phyloP scores from a whole-genome alignment of 345 rosid species.

The Salix suchowensis region DNA sequence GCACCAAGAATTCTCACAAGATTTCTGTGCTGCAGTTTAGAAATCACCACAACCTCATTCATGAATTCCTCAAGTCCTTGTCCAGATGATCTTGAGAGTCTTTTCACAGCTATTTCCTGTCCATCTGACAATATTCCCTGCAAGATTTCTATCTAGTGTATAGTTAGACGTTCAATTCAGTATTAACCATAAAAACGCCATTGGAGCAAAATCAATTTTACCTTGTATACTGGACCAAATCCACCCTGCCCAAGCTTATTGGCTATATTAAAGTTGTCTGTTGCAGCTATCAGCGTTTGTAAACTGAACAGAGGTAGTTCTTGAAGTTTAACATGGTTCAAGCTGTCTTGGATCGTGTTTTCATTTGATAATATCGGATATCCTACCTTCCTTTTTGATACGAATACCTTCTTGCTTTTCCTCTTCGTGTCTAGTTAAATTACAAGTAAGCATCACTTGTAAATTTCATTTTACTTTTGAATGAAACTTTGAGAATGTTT shows the following conservation, averaged over 20 bases:
- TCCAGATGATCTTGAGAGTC: slow-evolving; percentile 25
- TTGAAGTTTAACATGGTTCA: slow-evolving; percentile 8
- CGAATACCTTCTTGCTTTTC: no score
- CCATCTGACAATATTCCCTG: slow-evolving; percentile 28
- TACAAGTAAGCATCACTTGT: no score
- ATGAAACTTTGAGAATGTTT: no score
- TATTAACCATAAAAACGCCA: neutral
- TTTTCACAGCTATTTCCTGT: slow-evolving; percentile 36
- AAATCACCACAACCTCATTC: slow-evolving; percentile 38
- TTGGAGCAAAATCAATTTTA: neutral
- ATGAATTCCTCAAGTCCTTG: slow-evolving; percentile 37
- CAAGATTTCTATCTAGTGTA: neutral
- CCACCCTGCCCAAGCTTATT: slow-evolving; percentile 43
- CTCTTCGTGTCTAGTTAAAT: no score
- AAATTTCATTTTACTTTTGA: no score
- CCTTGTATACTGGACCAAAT: slow-evolving; percentile 42
- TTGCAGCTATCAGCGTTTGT: slow-evolving; percentile 22
- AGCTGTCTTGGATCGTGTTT: no score
- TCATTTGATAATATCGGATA: no score
- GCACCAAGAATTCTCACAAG: slow-evolving; percentile 34
- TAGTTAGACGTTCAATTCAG: neutral
- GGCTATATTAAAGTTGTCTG: slow-evolving; percentile 23
- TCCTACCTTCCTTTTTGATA: no score
- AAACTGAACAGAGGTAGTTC: slow-evolving; percentile 28
- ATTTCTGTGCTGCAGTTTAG: slow-evolving; percentile 40